Percentiles rank a stretch among this genome's conserved stretches.
phyloP scores from a whole-genome alignment of 192 early-diverging fungal species.

The Entomortierella parvispora region DNA sequence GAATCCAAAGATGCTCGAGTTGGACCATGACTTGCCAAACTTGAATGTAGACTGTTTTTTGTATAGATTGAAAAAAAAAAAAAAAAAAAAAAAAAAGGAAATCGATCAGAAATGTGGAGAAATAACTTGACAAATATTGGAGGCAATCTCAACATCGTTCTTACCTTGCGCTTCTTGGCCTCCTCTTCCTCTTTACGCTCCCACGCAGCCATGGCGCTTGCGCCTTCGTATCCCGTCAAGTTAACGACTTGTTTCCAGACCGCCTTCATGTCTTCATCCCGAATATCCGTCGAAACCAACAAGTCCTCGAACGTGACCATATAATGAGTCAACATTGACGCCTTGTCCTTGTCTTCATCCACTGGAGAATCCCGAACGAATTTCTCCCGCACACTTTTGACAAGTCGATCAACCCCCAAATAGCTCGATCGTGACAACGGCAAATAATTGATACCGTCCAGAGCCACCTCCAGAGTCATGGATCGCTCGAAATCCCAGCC shows the following conservation, averaged over 20 bases:
- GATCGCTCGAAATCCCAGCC: constrained; percentile 65
- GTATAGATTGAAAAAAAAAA: constrained; percentile 1
- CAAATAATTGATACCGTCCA: constrained; percentile 44
- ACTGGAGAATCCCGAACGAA: too few relatives aligned
- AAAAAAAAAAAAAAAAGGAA: background rate
- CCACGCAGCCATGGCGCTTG: constrained; percentile 3
- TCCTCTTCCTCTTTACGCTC: constrained; percentile 41
- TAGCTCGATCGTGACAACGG: constrained; percentile 21
- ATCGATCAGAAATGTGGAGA: too few relatives aligned
- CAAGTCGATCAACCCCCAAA: constrained; percentile 19
- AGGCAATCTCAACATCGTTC: background rate
- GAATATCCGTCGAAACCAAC: constrained; percentile 38
- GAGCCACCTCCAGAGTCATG: constrained; percentile 33
- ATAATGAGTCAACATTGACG: constrained; percentile 22
- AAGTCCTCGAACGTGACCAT: constrained; percentile 51
- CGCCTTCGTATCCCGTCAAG: constrained; percentile 33
- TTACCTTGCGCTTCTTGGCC: constrained; percentile 42
- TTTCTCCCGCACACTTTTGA: constrained; percentile 35
- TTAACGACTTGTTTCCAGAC: constrained; percentile 46
- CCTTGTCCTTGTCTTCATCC: background rate
- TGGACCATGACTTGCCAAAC: constrained; percentile 53
- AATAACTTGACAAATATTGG: background rate
- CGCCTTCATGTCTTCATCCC: constrained; percentile 31
- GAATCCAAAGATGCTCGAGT: constrained; percentile 47
- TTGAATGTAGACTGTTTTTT: constrained; percentile 30